Base-by-base conservation (phyloP, 305 asterid species). In the Vinca major region DNA sequence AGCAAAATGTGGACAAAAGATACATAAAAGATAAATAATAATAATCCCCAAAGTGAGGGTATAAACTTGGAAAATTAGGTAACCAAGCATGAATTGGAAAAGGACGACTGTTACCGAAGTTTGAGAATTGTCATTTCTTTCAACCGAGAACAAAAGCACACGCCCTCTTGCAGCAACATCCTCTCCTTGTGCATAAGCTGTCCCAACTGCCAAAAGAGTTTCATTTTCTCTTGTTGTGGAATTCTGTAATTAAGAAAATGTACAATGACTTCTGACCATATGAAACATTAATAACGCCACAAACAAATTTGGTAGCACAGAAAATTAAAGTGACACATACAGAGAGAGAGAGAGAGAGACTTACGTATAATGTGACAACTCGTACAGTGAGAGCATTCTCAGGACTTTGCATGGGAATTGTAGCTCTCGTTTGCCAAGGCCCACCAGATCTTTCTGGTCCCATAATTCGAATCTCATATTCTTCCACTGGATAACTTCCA, bases 91-190 rank as follows among this genome's bases (percentile, higher is more conserved):
- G 39, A 66, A 39, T 53, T 58, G 47, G 63, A 6, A 36, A 16
- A 58, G 66, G 5, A 33, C 67, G 65, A 71, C 65, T 52, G 45
- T 81, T 83, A 92, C 98, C 95, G 71, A 78, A 60, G 77, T 78
- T 77, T 83, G 91, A 68, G 74, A 76, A 76, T 74, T 83, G 78
- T 89, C 99, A 37, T 93, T 80, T 70, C 69, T 87, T 58, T 93
- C 97, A 72, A 93, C 76, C 53, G 96, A 86, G 83, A 78, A 90
- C 79, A 93, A 73, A 68, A 93, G 85, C 65, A 93, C 83, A 37
- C 97, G 99, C 72, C 99, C 99, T 81, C 99, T 84, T 66, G 95
- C 99, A 19, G 99, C 96, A 68, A 93, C 99, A 86, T 93, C 99
- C 80, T 93, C 99, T 77, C 99, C 99, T 87, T 93, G 99, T 76